A percentile compares a stretch with the other conserved stretches of the same genome.
These are phyloP conservation scores for Cordyceps cicadae DNA, from an alignment of 2,329 filamentous ascomycete genomes.

Conservation along the genomic window DNA sequence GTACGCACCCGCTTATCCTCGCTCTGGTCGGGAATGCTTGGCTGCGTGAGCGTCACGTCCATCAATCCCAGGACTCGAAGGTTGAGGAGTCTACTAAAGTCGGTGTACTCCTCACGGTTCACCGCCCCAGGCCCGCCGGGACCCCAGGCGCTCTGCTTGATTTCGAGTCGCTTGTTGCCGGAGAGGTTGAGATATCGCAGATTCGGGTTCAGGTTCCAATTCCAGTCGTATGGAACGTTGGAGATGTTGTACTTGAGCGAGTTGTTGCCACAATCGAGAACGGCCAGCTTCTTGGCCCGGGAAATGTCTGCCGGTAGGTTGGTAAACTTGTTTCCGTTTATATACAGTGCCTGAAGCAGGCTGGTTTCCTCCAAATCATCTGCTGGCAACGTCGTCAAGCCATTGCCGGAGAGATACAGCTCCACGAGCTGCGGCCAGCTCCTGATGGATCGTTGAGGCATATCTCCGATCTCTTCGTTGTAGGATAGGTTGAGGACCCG, in stretches of 20 bases:
- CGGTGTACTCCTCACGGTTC: conserved; percentile 64
- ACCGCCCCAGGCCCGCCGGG: conserved; percentile 43
- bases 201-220: conserved; percentile 98
- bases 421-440: conserved; percentile 87
- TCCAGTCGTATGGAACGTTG: conserved; percentile 99
- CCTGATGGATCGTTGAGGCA: conserved; percentile 80
- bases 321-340: conserved; percentile 97
- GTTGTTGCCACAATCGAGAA: conserved; percentile 93
- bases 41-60: conserved; percentile 93
- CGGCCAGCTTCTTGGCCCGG: conserved; percentile 82
- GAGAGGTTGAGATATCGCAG: conserved; percentile 92
- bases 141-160: conserved; percentile 51
- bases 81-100: conserved; percentile 79
- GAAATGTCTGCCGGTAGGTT: conserved; percentile 92
- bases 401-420: conserved; percentile 90
- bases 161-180: conserved; percentile 92
- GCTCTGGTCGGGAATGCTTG: conserved; percentile 87
- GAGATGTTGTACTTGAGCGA: conserved; percentile 96
- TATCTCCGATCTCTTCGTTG: conserved; percentile 78
- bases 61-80: conserved; percentile 86
- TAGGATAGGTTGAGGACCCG: conserved; percentile 89
- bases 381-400: conserved; percentile 80
- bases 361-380: conserved; percentile 91
- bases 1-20: conserved; percentile 92
- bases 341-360: conserved; percentile 78